Evolutionary conservation across 2,329 filamentous ascomycete genomes (phyloP).

Genomic region (Aspergillus pseudonomiae): DNA sequence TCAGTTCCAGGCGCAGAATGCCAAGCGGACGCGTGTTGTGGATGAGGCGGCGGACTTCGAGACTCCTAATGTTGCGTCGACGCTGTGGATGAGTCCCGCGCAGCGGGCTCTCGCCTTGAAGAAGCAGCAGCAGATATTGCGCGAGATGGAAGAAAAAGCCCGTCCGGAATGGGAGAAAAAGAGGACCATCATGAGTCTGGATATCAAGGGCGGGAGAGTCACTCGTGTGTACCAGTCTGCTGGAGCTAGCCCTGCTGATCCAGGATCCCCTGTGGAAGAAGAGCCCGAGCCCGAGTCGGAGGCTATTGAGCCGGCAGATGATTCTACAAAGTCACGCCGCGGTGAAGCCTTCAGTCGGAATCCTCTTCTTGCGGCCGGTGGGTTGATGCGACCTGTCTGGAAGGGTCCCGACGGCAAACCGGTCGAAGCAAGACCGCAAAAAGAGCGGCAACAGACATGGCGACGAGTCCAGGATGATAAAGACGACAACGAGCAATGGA

Average conservation of each 20-base stretch:
- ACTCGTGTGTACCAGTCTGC: conserved; percentile 56
- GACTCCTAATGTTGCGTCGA: conserved; percentile 62
- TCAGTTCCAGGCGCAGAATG: conserved; percentile 82
- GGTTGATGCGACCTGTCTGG: conserved; percentile 50
- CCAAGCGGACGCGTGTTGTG: conserved; percentile 77
- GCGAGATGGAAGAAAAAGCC: conserved; percentile 85
- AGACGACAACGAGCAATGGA: conserved; percentile 53
- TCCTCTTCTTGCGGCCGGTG: conserved; percentile 47
- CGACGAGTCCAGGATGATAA: conserved; percentile 51
- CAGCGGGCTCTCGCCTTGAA: conserved; percentile 83
- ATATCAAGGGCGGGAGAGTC: conserved; percentile 76
- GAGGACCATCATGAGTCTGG: conserved; percentile 80
- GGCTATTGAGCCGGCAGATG: conserved; percentile 14
- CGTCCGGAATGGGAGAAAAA: conserved; percentile 88
- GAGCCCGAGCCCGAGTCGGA: conserved; percentile 34
- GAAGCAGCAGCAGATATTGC: conserved; percentile 77
- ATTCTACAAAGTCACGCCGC: conserved; percentile 22
- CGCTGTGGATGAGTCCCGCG: conserved; percentile 81
- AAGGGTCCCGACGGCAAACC: conserved; percentile 37
- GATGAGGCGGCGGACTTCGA: conserved; percentile 82
- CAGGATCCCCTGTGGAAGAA: conserved; percentile 18
- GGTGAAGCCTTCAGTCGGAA: conserved; percentile 47
- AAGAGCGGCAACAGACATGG: conserved; percentile 47
- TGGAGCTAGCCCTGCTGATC: conserved; percentile 27
- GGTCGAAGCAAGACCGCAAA: conserved; percentile 24